Evolutionary conservation across 2,329 filamentous ascomycete species (phyloP).

Genomic region (Phialophora macrospora): DNA sequence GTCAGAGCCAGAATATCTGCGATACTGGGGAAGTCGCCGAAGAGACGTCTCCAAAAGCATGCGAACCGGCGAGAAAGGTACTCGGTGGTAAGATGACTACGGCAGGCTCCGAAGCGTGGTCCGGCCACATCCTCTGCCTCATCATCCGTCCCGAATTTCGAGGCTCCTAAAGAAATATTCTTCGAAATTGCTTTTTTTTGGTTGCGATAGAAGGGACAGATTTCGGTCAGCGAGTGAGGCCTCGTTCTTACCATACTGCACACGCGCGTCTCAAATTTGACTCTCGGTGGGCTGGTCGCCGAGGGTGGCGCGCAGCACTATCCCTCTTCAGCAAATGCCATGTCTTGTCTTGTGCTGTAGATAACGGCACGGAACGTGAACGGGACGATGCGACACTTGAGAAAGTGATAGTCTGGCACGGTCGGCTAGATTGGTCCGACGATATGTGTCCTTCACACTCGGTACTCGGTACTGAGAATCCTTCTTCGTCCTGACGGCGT

Average conservation of each 20-base stretch:
- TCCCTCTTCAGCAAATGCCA: not conserved
- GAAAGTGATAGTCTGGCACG: conserved; percentile 5
- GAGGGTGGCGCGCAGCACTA: not conserved
- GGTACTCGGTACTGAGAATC: not conserved
- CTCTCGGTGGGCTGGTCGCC: not conserved
- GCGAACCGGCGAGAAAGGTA: not conserved
- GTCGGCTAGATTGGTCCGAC: conserved; percentile 1
- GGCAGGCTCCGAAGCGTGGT: not conserved
- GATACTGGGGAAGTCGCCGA: not conserved
- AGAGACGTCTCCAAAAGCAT: not conserved
- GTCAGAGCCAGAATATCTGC: not conserved
- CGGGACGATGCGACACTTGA: conserved; percentile 5
- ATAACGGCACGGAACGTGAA: conserved; percentile 3
- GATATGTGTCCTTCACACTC: not conserved
- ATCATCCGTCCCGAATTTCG: not conserved
- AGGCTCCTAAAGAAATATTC: not conserved
- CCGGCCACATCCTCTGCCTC: not conserved
- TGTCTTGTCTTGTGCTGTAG: not conserved
- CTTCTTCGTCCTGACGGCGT: not conserved
- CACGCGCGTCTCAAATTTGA: not conserved
- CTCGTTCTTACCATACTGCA: not conserved
- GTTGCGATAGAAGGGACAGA: not conserved
- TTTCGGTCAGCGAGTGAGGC: not conserved
- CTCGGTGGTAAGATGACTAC: not conserved
- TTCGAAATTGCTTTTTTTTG: not conserved